Conservation (phyloP, 73 alveolate species). For the Breviolum minutum region DNA sequence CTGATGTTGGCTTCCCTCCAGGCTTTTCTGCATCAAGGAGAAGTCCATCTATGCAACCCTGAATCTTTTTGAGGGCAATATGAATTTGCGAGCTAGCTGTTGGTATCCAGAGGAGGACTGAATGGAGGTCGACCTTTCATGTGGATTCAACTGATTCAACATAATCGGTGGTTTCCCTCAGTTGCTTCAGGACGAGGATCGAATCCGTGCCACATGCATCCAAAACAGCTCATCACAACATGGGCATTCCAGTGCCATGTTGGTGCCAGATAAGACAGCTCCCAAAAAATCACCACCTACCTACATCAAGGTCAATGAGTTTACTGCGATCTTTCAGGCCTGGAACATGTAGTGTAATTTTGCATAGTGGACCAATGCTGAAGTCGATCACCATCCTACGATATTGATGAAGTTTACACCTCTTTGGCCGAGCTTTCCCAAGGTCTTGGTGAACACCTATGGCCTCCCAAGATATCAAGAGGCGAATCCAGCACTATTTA, state of each 20-base stretch:
- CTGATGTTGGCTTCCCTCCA: background rate
- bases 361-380: background rate
- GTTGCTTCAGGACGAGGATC: slow-evolving; percentile 20
- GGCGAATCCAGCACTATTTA: slow-evolving; percentile 98
- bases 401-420: background rate
- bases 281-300: slow-evolving; percentile 97
- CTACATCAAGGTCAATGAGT: slow-evolving; percentile 96
- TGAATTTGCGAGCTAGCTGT: slow-evolving; percentile 96
- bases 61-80: slow-evolving; percentile 95
- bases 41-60: slow-evolving; percentile 97
- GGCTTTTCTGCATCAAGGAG: slow-evolving; percentile 97
- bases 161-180: background rate
- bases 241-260: slow-evolving; percentile 94
- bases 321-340: slow-evolving; percentile 72
- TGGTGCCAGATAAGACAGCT: slow-evolving; percentile 67
- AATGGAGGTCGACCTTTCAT: no score
- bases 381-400: no score
- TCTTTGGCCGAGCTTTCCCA: background rate
- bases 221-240: slow-evolving; percentile 69
- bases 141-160: background rate
- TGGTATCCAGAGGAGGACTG: slow-evolving; percentile 96
- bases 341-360: background rate
- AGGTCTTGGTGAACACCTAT: slow-evolving; percentile 98
- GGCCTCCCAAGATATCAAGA: slow-evolving; percentile 98
- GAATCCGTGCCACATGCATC: slow-evolving; percentile 64